Evolutionary conservation across 2,329 filamentous ascomycete species (phyloP), one percentile per base, ranked within the genome.

Genomic region (Lasiodiplodia sp.): DNA sequence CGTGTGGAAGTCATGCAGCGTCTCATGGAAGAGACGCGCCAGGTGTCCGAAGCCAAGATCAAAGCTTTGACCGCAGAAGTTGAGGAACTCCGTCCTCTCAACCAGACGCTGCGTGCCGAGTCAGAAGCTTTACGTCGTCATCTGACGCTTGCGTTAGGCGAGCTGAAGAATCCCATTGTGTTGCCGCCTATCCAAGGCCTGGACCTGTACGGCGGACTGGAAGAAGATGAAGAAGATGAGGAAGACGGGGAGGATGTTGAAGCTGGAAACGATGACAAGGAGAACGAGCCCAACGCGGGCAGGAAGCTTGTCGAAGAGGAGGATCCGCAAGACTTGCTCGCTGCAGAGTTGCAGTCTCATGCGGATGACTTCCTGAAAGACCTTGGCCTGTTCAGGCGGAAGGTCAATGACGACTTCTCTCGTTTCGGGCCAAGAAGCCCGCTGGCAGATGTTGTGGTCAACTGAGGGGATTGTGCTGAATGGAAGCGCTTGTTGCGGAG

Each of bases 21-120:
- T 69, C 88, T 97, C 80, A 97, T 97, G 94, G 94, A 98, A 79
- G 96, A 99, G 82, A 91, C 91, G 71, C 89, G 91, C 70, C 91
- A 96, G 79, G 92, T 98, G 16, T 91, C 92, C 37, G 95, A 98
- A 77, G 93, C 92, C 83, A 97, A 97, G 86, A 97, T 99, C 77
- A 90, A 93, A 73, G 93, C 91, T 71, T 82, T 99, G 66, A 91
- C 79, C 0, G 74, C 73, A 28, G 84, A 86, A 72, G 79, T 84
- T 12, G 84, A 86, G 52, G 82, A 84, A 69, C 73, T 85, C 21
- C 75, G 82, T 11, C 83, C 83, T 3, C 72, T 75, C 68, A 84
- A 83, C 69, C 72, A 92, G 78, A 94, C 92, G 1, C 89, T 86
- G 25, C 76, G 74, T 37, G 75, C 76, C 38, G 83, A 99, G 83